These are phyloP conservation scores for Butyriboletus loyo DNA, from an alignment of 768 basidiomycete genomes.

Conservation along the genomic window DNA sequence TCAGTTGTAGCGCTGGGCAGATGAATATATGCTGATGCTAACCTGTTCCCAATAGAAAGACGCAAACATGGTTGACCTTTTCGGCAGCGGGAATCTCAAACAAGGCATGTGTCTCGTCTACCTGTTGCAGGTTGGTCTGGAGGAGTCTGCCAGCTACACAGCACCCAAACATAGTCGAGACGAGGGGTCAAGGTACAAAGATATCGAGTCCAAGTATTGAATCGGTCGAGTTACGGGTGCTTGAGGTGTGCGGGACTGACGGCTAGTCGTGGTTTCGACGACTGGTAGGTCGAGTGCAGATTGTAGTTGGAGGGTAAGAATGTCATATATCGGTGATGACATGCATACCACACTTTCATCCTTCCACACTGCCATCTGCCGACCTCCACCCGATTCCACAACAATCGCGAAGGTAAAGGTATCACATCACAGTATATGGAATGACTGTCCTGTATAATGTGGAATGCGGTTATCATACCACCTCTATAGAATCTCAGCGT, in stretches of 20 bases:
- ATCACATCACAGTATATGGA: constrained; percentile 1
- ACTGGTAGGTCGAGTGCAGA: neutral
- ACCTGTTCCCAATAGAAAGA: constrained; percentile 82
- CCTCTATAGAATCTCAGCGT: constrained; percentile 11
- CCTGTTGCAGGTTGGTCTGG: constrained; percentile 76
- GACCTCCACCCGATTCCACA: constrained; percentile 6
- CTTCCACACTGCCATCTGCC: constrained; percentile 4
- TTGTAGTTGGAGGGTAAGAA: constrained; percentile 3
- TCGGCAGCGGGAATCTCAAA: constrained; percentile 72
- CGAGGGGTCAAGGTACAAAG: neutral
- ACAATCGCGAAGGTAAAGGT: neutral
- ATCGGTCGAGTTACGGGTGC: neutral
- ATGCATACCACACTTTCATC: neutral
- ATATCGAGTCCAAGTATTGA: neutral
- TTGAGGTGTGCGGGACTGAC: neutral
- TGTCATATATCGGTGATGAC: constrained; percentile 16
- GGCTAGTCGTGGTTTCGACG: neutral
- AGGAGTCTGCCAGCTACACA: constrained; percentile 73
- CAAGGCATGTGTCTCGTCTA: constrained; percentile 80
- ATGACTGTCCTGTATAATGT: constrained; percentile 3
- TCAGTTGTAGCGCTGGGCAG: neutral
- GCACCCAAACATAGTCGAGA: constrained; percentile 66
- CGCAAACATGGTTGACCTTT: constrained; percentile 80
- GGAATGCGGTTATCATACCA: neutral
- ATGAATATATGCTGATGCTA: constrained; percentile 14